Evolutionary conservation across 768 basidiomycete species (phyloP), one percentile per base, ranked within the genome.

Genomic region (Cyclocybe cylindracea): DNA sequence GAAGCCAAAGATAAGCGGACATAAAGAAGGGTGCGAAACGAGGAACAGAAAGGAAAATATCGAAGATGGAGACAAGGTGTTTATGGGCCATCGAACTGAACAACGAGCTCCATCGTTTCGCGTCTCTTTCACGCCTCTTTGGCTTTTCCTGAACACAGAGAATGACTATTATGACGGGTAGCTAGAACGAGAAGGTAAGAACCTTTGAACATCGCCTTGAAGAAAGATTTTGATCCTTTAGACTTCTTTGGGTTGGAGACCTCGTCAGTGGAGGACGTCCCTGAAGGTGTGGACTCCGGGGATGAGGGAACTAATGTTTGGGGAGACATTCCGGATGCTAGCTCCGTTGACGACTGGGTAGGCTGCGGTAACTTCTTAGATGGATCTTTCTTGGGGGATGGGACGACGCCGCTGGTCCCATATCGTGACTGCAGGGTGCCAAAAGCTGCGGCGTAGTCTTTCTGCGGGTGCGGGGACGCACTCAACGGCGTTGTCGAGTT

Each of bases 361-460:
- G 55, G 46, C n/a, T 44, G 45, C 16, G 57, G 58, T 24, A 67
- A 55, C 44, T 66, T 67, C 24, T 57, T 61, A 3, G 66, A 67
- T 1, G 69, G 55, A 4, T 57, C 50, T 39, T 51, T 48, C 48
- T 70, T 71, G 1, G 68, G 70, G n/a, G 54, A 63, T 4, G 73
- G 69, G 11, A 71, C 29, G 32, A 48, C 46, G 6, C 62, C 69
- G 2, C 59, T 56, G 7, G 62, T 67, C 7, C 74, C 74, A 38
- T 74, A 75, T 47, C 69, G 63, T 1, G 66, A 69, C 51, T 73
- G 72, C 11, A 74, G 57, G 2, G 63, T 55, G 6, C 63, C 68
- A 2, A 76, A 56, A 1, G 74, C 74, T 3, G 68, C 72, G 9
- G 66, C 64, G 48, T 65, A 76, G 49, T 75, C 70, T 46, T 74